Conservation (phyloP, 371 early-diverging fungal species). For the Chytridium lagenaria region DNA sequence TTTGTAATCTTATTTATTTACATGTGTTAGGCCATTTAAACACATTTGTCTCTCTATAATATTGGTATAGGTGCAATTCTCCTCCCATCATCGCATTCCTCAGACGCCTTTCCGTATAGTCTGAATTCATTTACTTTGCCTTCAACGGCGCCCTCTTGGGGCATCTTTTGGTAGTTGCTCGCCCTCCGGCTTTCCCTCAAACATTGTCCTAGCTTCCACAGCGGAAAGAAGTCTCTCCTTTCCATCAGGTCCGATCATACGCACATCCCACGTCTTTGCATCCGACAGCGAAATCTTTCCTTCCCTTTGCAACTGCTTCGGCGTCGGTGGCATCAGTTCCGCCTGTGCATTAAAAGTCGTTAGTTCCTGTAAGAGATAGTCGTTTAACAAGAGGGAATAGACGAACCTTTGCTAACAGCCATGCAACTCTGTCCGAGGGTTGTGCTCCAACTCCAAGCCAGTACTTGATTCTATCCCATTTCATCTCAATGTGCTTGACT, state of each 20-base stretch:
- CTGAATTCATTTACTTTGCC: too few relatives aligned
- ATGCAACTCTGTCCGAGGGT: conserved; percentile 85
- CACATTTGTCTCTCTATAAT: too few relatives aligned
- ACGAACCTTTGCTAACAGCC: conserved; percentile 85
- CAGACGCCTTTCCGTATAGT: too few relatives aligned
- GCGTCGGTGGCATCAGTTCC: conserved; percentile 53
- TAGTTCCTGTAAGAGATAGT: too few relatives aligned
- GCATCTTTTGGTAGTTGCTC: conserved; percentile 33
- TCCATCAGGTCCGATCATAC: conserved; percentile 39
- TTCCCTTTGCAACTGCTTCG: conserved; percentile 47
- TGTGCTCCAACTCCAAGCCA: conserved; percentile 97
- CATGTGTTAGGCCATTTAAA: too few relatives aligned
- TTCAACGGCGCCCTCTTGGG: too few relatives aligned
- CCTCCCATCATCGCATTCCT: too few relatives aligned
- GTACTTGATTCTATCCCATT: conserved; percentile 91
- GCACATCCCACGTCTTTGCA: conserved; percentile 54
- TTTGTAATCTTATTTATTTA: too few relatives aligned
- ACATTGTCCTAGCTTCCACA: conserved; percentile 32
- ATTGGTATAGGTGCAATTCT: too few relatives aligned
- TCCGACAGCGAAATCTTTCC: conserved; percentile 50
- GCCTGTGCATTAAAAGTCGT: conserved; percentile 46
- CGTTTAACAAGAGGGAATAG: neutral
- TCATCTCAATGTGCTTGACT: conserved; percentile 82
- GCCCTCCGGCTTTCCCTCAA: conserved; percentile 16
- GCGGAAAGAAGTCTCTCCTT: conserved; percentile 30